phyloP scores from a whole-genome alignment of 2,329 filamentous ascomycete species.

The Herpotrichia juniperi region DNA sequence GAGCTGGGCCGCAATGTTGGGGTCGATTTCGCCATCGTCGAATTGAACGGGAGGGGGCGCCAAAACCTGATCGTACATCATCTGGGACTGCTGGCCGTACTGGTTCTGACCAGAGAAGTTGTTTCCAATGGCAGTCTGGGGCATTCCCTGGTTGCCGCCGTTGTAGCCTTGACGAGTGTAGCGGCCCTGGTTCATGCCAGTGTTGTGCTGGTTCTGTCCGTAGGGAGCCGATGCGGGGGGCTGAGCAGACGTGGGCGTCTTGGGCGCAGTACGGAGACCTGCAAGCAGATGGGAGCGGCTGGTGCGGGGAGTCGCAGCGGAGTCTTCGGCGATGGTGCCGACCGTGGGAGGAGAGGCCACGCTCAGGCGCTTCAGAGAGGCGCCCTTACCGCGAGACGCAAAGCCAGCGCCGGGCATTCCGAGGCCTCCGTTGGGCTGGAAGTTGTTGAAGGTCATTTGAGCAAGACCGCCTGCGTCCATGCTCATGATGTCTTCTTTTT shows the following conservation, averaged over 20 bases:
- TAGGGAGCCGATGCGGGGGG: conserved; percentile 67
- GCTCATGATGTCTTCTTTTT: conserved; percentile 49
- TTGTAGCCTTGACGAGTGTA: conserved; percentile 51
- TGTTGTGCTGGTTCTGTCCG: conserved; percentile 59
- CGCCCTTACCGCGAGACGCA: conserved; percentile 82
- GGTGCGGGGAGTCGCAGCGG: conserved; percentile 83
- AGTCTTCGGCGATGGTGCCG: conserved; percentile 68
- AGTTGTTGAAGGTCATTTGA: conserved; percentile 94
- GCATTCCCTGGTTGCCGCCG: conserved; percentile 53
- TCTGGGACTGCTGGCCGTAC: conserved; percentile 53
- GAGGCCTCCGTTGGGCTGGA: conserved; percentile 68
- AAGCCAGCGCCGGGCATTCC: conserved; percentile 80
- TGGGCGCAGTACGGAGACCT: conserved; percentile 90
- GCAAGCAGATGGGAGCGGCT: conserved; percentile 94
- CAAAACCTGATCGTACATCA: conserved; percentile 82
- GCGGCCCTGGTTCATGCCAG: conserved; percentile 54
- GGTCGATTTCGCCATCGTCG: conserved; percentile 76
- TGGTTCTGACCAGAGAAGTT: conserved; percentile 55
- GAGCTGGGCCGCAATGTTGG: conserved; percentile 83
- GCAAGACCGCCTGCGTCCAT: conserved; percentile 99
- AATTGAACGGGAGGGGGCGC: conserved; percentile 82
- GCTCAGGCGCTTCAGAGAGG: conserved; percentile 86
- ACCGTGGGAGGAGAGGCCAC: conserved; percentile 76
- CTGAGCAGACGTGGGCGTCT: conserved; percentile 74
- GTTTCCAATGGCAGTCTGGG: conserved; percentile 65